phyloP scores from a whole-genome alignment of 805 yeast species.

The Lachancea sp. region DNA sequence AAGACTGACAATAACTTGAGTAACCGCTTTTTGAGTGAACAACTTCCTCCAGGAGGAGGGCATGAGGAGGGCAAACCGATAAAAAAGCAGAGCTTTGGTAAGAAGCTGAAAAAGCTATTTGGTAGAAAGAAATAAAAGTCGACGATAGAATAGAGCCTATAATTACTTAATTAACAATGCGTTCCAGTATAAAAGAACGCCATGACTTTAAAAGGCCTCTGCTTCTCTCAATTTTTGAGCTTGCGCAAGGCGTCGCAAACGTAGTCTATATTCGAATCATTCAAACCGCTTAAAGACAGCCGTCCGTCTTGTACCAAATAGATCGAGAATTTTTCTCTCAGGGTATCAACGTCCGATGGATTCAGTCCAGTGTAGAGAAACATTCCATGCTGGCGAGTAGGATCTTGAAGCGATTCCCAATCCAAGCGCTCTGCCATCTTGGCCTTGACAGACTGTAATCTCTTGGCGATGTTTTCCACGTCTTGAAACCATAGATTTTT shows the following conservation, averaged over 20 bases:
- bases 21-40: constrained; percentile 28
- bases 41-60: constrained; percentile 12
- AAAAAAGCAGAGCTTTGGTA: constrained; percentile 32
- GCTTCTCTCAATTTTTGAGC: background rate
- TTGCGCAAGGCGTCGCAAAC: constrained; percentile 21
- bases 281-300: constrained; percentile 84
- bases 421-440: constrained; percentile 55
- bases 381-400: constrained; percentile 77
- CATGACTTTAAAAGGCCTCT: too few species aligned
- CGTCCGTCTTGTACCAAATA: constrained; percentile 90
- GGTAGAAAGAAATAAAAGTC: constrained; percentile 31
- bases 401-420: constrained; percentile 78
- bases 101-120: constrained; percentile 37
- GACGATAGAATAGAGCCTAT: background rate
- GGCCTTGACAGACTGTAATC: constrained; percentile 68
- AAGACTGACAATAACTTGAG: constrained; percentile 5
- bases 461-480: constrained; percentile 68
- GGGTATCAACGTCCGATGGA: constrained; percentile 59
- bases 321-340: constrained; percentile 67
- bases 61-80: constrained; percentile 6
- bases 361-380: constrained; percentile 84
- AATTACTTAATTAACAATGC: constrained; percentile 2
- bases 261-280: constrained; percentile 69
- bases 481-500: constrained; percentile 74
- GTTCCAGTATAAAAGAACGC: background rate